Percentiles rank a stretch among this genome's conserved stretches.
phyloP scores from a whole-genome alignment of 306 rosid species.

The Styphnolobium japonicum region DNA sequence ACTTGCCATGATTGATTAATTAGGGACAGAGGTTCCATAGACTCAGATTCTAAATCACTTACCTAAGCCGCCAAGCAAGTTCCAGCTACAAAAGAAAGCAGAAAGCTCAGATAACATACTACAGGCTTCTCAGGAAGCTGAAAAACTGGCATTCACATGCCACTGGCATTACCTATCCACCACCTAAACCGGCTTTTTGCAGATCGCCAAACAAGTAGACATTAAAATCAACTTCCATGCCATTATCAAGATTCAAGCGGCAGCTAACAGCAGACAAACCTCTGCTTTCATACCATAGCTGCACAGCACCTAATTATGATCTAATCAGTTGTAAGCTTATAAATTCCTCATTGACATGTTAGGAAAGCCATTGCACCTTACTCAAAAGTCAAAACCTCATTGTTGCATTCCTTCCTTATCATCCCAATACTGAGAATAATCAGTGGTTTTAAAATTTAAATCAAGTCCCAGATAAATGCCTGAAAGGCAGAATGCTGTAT shows the following conservation, averaged over 20 bases:
- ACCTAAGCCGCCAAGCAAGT: conserved; percentile 29
- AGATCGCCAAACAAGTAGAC: background rate
- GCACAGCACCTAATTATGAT: too few relatives aligned
- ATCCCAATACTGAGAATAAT: too few relatives aligned
- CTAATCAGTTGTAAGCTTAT: too few relatives aligned
- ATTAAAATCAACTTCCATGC: background rate
- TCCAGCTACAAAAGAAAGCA: background rate
- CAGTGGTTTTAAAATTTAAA: too few relatives aligned
- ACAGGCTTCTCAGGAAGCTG: conserved; percentile 23
- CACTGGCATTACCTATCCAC: background rate
- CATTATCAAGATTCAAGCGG: too few relatives aligned
- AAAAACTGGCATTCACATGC: conserved; percentile 24
- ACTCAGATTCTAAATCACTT: conserved; percentile 37
- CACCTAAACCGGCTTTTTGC: background rate
- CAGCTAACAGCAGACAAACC: too few relatives aligned
- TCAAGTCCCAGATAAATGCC: too few relatives aligned
- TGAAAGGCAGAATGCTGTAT: background rate
- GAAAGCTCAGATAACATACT: conserved; percentile 23
- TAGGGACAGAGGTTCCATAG: conserved; percentile 22
- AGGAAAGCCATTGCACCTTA: too few relatives aligned
- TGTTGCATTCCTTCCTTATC: too few relatives aligned
- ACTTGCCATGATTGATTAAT: conserved; percentile 25
- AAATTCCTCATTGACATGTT: too few relatives aligned
- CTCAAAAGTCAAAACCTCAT: too few relatives aligned
- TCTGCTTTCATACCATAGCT: too few relatives aligned